Evolutionary conservation across 2,329 filamentous ascomycete genomes (phyloP), one percentile per base, ranked within the genome.

Genomic region (Pleoardoris graminearum): DNA sequence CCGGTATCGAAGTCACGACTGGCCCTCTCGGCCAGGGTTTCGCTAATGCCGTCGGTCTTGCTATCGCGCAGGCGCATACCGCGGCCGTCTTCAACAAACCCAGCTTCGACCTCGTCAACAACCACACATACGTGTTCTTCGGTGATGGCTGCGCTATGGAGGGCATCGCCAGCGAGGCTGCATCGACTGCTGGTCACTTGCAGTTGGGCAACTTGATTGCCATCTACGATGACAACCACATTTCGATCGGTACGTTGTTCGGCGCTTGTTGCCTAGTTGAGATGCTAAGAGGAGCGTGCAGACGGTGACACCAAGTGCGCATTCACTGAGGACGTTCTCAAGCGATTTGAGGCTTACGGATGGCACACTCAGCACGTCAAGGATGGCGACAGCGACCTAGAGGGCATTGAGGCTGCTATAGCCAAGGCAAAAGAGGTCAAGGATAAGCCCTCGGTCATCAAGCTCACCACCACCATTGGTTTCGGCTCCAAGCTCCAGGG

Each of bases 71-170:
- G 82, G 89, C 89, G 61, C 93, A 99, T 80, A 91, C 89, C 57
- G 90, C 84, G 54, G 94, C 88, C 68, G 82, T 84, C 74, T 99
- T 95, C 87, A 99, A 99, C 88, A 97, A 95, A 85, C 90, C 92
- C 63, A 90, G 88, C 61, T 97, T 88, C 77, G 86, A 91, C 63
- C 79, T 99, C 52, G 79, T 96, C 78, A 88, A 95, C 85, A 97
- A 97, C 87, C 86, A 97, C 85, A 99, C 94, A 75, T 99, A 92
- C 81, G 80, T 77, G 78, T 96, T 97, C 85, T 90, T 99, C 74
- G 94, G 94, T 75, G 94, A 99, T 82, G 94, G 94, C 65, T 99
- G 94, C 80, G 85, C 95, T 79, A 95, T 96, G 92, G 94, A 99
- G 83, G 94, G 94, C 83, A 84, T 99, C 80, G 91, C 94, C 64